Conservation (phyloP, 768 basidiomycete species). For the Naematelia aurantialba region DNA sequence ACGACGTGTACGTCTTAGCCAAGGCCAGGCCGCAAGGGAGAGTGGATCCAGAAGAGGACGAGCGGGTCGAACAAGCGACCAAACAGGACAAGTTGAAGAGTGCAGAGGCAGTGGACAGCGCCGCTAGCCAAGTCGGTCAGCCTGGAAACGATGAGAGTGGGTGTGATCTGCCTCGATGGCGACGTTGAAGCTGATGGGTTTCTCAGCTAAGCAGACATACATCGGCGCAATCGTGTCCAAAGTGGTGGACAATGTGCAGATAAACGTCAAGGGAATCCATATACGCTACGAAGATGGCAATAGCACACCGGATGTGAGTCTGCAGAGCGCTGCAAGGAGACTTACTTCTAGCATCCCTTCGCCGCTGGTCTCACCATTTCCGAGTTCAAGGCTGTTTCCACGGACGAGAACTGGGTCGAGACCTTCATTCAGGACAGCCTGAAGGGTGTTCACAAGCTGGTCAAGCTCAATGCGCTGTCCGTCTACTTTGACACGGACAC, state of each 20-base stretch:
- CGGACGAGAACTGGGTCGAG: constrained; percentile 79
- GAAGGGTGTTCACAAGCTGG: constrained; percentile 88
- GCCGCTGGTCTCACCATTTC: constrained; percentile 84
- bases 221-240: constrained; percentile 78
- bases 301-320: constrained; percentile 83
- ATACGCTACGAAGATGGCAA: constrained; percentile 92
- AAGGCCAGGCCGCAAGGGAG: constrained; percentile 65
- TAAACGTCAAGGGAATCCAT: constrained; percentile 93
- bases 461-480: constrained; percentile 77
- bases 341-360: constrained; percentile 72
- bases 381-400: constrained; percentile 82
- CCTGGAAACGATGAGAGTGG: constrained; percentile 46
- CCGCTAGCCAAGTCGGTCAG: constrained; percentile 54
- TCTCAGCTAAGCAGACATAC: constrained; percentile 68
- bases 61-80: constrained; percentile 69
- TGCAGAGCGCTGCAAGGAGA: not conserved
- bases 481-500: constrained; percentile 95
- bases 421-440: constrained; percentile 87
- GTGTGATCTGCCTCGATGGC: constrained; percentile 7
- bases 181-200: not conserved
- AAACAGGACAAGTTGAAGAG: constrained; percentile 85
- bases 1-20: constrained; percentile 92
- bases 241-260: constrained; percentile 91
- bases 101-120: constrained; percentile 60
- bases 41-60: constrained; percentile 77